Conservation (phyloP, 768 basidiomycete species). For the Candolleomyces efflorescens region DNA sequence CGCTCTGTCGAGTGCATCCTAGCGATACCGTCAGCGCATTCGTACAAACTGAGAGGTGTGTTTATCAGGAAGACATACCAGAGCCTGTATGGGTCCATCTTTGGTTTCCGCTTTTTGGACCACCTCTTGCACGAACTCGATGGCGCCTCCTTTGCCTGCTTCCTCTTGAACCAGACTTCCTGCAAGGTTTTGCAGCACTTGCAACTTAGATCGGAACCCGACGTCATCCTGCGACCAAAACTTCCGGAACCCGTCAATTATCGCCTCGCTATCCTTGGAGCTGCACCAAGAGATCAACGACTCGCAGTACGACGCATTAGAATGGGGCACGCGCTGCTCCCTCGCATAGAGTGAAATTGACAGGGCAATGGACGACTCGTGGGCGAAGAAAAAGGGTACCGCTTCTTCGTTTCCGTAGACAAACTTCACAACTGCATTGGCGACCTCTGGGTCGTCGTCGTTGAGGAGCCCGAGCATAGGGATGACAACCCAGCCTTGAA, state of each 20-base stretch:
- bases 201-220: neutral
- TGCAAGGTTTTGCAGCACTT: neutral
- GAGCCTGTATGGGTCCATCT: neutral
- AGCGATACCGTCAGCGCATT: neutral
- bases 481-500: slow-evolving; percentile 1
- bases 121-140: neutral
- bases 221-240: neutral
- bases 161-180: neutral
- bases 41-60: too few relatives aligned
- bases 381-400: neutral
- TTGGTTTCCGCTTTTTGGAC: neutral
- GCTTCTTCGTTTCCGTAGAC: neutral
- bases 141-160: neutral
- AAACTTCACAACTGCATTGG: neutral
- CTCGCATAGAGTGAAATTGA: neutral
- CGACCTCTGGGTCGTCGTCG: neutral
- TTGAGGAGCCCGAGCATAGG: slow-evolving; percentile 3
- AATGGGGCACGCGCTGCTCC: neutral
- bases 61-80: neutral
- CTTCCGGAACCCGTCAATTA: neutral
- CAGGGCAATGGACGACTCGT: neutral
- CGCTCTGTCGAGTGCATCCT: neutral
- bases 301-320: neutral
- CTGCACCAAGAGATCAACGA: neutral
- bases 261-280: neutral